phyloP scores from a whole-genome alignment of 2,329 filamentous ascomycete species.

The Pestalotiopsis sp. region DNA sequence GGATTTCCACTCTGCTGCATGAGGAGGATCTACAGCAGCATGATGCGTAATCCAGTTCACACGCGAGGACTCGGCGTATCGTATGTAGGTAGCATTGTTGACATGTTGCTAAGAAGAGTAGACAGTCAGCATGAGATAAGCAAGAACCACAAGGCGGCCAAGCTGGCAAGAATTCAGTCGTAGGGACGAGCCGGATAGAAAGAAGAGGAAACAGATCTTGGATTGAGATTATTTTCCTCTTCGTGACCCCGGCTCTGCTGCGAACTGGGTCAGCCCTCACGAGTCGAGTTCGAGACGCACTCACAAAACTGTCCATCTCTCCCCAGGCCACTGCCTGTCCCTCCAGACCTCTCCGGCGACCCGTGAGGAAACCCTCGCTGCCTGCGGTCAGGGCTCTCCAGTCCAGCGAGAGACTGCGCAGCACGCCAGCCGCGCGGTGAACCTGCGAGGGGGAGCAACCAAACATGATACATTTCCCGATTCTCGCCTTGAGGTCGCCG shows the following conservation, averaged over 20 bases:
- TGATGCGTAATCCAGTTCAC: constrained; percentile 78
- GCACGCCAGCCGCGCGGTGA: constrained; percentile 56
- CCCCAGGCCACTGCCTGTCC: constrained; percentile 43
- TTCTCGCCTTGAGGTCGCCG: constrained; percentile 62
- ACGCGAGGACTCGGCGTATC: constrained; percentile 79
- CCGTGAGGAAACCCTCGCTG: constrained; percentile 27
- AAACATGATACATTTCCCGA: constrained; percentile 76
- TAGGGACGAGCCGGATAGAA: neutral
- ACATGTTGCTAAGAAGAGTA: constrained; percentile 62
- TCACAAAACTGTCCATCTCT: constrained; percentile 68
- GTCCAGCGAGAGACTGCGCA: constrained; percentile 59
- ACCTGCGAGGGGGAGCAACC: constrained; percentile 63
- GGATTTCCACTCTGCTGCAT: constrained; percentile 65
- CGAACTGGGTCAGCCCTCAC: too few species aligned
- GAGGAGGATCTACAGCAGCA: constrained; percentile 59
- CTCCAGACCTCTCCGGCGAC: constrained; percentile 20
- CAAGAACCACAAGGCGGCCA: neutral
- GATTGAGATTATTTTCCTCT: neutral
- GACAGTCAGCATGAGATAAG: neutral
- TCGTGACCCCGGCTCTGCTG: neutral
- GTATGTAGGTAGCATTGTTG: constrained; percentile 82
- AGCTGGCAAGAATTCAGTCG: neutral
- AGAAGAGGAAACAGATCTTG: neutral
- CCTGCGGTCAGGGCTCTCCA: constrained; percentile 55
- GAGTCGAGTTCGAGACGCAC: constrained; percentile 16